Base-by-base conservation (phyloP, 352 stramenopile genomes). In the Globisporangium orthogonon region DNA sequence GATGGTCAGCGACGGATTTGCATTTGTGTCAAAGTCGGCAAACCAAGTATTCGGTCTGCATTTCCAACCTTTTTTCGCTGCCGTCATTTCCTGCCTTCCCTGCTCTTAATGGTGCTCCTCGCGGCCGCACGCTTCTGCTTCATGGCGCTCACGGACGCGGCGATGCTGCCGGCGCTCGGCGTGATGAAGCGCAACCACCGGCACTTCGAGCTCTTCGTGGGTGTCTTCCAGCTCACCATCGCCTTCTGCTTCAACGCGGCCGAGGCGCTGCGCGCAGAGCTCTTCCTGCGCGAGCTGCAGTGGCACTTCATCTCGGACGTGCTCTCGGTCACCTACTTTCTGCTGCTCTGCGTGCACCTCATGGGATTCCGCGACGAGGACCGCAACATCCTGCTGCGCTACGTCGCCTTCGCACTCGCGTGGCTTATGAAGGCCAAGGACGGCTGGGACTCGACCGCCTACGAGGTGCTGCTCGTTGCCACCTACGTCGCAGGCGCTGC, bases 171-270 rank as follows among this genome's bases (percentile, higher is more conserved):
- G 49, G 80, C 83, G 60, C 74, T 94, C 50, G 58, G 70, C 49
- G 75, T 94, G 43, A 91, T 94, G 83, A 78, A 80, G 67, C 63
- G 66, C 49, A 94, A 94, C 60, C 76, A 85, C 46, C 83, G 85
- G 10, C 86, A 95, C 67, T 95, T 95, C 59, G 86, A 95, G 78
- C 70, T 95, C 58, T 95, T 94, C 56, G 66, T 95, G n/a, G 86
- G 86, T 53, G 58, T 91, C 50, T 77, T 94, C 62, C 85, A 95
- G 59, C 69, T 95, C 28, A 43, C 69, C n/a, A 83, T 91, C 44
- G 63, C 83, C 30, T 91, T 94, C 60, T 79, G 77, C 51, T 94
- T 92, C 71, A 95, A 94, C 66, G 73, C 78, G 11, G 81, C 83
- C 39, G 82, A 93, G 63, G 78, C 79, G 15, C 80, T 91, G 58